Evolutionary conservation across 345 rosid genomes (phyloP).

Genomic region (Psidium guajava): DNA sequence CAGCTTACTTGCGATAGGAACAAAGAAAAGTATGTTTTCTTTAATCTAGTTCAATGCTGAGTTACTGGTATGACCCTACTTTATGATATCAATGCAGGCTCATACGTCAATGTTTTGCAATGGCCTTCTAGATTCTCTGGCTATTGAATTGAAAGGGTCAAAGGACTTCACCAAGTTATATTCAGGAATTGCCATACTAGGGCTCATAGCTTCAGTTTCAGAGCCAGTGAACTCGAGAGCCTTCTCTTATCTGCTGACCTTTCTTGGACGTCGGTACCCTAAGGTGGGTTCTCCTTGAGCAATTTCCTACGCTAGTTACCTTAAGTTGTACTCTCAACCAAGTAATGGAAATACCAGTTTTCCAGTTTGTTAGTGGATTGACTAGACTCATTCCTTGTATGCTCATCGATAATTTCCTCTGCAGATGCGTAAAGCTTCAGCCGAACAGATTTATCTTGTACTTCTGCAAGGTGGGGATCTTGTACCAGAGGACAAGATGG

Average conservation of each 20-base stretch:
- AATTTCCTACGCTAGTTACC: background rate
- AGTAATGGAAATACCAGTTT: background rate
- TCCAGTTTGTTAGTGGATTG: background rate
- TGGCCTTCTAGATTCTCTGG: conserved; percentile 58
- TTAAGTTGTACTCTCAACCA: background rate
- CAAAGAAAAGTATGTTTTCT: background rate
- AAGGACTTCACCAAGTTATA: conserved; percentile 72
- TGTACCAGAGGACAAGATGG: conserved; percentile 43
- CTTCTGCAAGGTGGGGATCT: conserved; percentile 57
- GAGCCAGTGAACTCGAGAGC: conserved; percentile 45
- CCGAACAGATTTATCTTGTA: conserved; percentile 62
- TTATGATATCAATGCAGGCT: conserved; percentile 26
- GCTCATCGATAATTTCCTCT: background rate
- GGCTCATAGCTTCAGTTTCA: conserved; percentile 52
- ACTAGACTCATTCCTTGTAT: background rate
- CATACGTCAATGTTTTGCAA: conserved; percentile 36
- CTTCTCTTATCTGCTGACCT: conserved; percentile 49
- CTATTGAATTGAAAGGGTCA: conserved; percentile 52
- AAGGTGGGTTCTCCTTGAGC: conserved; percentile 31
- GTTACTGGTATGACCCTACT: background rate
- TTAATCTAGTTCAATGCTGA: background rate
- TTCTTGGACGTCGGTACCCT: conserved; percentile 74
- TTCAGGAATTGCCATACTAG: conserved; percentile 67
- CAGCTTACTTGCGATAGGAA: background rate
- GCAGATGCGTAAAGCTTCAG: conserved; percentile 79